Evolutionary conservation across 768 basidiomycete species (phyloP).

Genomic region (Hygrophorus russula): DNA sequence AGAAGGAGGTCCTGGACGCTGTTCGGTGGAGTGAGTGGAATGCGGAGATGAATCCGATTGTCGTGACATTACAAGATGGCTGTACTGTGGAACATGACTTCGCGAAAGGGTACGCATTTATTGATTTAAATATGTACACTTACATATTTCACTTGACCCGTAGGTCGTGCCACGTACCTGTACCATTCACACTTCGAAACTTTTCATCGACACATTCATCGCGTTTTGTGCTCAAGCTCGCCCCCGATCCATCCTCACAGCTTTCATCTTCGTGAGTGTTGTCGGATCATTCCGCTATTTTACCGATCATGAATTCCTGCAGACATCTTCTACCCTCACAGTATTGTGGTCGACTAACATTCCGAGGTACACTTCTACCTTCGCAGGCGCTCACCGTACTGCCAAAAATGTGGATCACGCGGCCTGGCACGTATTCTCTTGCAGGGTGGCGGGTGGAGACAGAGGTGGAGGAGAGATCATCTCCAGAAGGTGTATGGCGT

Average conservation of each 20-base stretch:
- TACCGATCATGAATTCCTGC: background rate
- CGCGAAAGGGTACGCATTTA: slow-evolving; percentile 44
- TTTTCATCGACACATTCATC: slow-evolving; percentile 53
- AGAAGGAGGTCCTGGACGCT: slow-evolving; percentile 51
- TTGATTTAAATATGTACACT: slow-evolving; percentile 1
- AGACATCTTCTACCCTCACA: slow-evolving; percentile 38
- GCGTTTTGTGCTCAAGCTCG: slow-evolving; percentile 46
- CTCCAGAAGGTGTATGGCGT: slow-evolving; percentile 5
- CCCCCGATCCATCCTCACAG: slow-evolving; percentile 12
- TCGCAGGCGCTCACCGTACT: slow-evolving; percentile 29
- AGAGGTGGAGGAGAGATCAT: slow-evolving; percentile 35
- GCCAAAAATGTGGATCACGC: slow-evolving; percentile 46
- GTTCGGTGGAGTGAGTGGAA: slow-evolving; percentile 70
- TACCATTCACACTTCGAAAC: slow-evolving; percentile 56
- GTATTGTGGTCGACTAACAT: slow-evolving; percentile 59
- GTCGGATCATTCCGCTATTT: background rate
- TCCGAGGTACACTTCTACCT: slow-evolving; percentile 48
- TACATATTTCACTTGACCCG: slow-evolving; percentile 1
- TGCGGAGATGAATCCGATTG: slow-evolving; percentile 63
- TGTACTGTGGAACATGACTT: slow-evolving; percentile 52
- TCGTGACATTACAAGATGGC: slow-evolving; percentile 37
- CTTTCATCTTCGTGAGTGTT: slow-evolving; percentile 14
- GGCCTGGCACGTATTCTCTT: slow-evolving; percentile 55
- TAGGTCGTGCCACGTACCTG: slow-evolving; percentile 45
- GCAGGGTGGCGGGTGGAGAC: slow-evolving; percentile 63